Evolutionary conservation across 495 filamentous ascomycete genomes (phyloP), one percentile per base, ranked within the genome.

Genomic region (Lepidopterella palustris): DNA sequence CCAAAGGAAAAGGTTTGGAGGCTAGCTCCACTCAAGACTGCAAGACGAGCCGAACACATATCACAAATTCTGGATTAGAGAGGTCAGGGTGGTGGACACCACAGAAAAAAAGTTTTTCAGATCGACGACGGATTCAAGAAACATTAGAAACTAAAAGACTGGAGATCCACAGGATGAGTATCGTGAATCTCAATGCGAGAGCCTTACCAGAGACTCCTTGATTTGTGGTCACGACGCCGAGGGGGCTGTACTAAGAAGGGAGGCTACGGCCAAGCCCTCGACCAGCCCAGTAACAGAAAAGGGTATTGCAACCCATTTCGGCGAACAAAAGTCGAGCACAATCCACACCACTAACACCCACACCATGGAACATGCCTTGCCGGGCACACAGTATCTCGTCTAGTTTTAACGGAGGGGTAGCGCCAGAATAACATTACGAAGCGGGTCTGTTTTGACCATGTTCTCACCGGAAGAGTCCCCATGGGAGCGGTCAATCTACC

Each of bases 141-240:
- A 47, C 49, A 20, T 42, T 62, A 29, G 35, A 55, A 40, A 6
- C 18, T 15, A 61, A 57, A 40, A 53, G 52, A 9, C 21, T 58
- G 24, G 47, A 54, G 26, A 9, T 57, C 4, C 27, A 57, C 24
- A 53, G 53, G 31, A 61, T 31, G 11, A 25, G 59, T 31, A 53
- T 65, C n/a, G 40, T 66, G 10, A 55, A 62, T 45, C 62, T 62
- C 59, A 48, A 51, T 4, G 21, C 13, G 3, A 53, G 50, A n/a
- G 51, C 45, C 4, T 42, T 66, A 31, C 48, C 59, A 28, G 59
- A 54, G 11, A 62, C 63, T 8, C 63, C 63, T 9, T 5, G 2
- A 2, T 66, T 59, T 13, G 28, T 58, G 40, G 25, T 55, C 25
- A 48, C n/a, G 24, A 66, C 59, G 15, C 59, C 63, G 3, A 32